Conservation (phyloP, 331 rosid genomes). For the Arachis monticola region DNA sequence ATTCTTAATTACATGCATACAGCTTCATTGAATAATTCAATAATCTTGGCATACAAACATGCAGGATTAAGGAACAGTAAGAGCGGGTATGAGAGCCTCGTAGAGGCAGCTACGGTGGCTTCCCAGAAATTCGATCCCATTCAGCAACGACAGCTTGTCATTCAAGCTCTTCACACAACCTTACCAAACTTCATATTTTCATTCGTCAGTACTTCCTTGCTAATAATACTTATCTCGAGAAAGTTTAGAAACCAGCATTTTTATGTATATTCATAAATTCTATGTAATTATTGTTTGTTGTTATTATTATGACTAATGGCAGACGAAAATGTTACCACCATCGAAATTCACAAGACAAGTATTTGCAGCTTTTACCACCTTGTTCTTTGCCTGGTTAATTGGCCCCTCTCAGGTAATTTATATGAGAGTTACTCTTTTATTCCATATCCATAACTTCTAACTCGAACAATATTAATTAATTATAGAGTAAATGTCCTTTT, state of each 20-base stretch:
- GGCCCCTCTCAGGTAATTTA: slow-evolving; percentile 83
- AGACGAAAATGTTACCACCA: slow-evolving; percentile 70
- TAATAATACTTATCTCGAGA: not conserved
- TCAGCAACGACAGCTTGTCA: slow-evolving; percentile 61
- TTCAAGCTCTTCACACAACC: slow-evolving; percentile 62
- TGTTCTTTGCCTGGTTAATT: slow-evolving; percentile 87
- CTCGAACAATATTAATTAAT: too few species aligned
- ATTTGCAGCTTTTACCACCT: slow-evolving; percentile 75
- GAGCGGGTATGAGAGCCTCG: slow-evolving; percentile 80
- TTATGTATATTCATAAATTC: too few species aligned
- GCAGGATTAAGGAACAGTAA: slow-evolving; percentile 68
- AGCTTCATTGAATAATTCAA: too few species aligned
- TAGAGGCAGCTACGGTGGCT: slow-evolving; percentile 72
- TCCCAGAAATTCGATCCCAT: slow-evolving; percentile 51
- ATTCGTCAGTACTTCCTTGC: slow-evolving; percentile 52
- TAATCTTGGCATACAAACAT: not conserved
- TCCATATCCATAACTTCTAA: too few species aligned
- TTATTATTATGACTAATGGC: slow-evolving; percentile 24
- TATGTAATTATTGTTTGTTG: not conserved
- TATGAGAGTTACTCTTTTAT: not conserved
- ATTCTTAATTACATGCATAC: not conserved
- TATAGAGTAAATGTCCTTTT: too few species aligned
- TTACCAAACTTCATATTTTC: slow-evolving; percentile 70
- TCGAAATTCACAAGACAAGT: slow-evolving; percentile 70
- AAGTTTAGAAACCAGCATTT: too few species aligned